Evolutionary conservation across 441 rosid species (phyloP), one percentile per base, ranked within the genome.

Genomic region (Breynia disticha): DNA sequence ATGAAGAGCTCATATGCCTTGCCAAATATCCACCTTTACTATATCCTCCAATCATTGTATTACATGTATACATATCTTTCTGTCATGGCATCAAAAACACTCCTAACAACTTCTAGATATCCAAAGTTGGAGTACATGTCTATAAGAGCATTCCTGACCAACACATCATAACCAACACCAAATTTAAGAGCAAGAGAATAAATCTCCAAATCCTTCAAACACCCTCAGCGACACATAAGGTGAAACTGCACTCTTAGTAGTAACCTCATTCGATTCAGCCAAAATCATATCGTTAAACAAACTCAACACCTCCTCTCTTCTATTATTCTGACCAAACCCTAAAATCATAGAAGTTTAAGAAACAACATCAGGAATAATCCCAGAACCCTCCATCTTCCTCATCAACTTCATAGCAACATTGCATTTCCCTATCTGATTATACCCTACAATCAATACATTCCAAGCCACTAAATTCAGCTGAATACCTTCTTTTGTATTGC

Each of bases 341-440:
- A 90, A 87, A 65, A 90, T 79, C 78, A 90, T 67, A 22, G 82
- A 67, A 57, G 96, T 90, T 93, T 96, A 90, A 4, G 93, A 74
- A 62, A 87, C 78, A 46, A 83, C 93, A 52, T 87, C 96, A 8
- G 83, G 81, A 46, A 48, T 28, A 28, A 79, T 19, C 48, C 85
- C 81, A 39, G 59, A 60, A 63, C 50, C 65, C 69, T 73, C 87
- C 93, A 90, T 87, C 75, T 72, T 75, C 64, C 61, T 71, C 81
- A 81, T 76, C 75, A 85, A 60, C 28, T 79, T 73, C 67, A 85
- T 41, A 0, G 90, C 96, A 67, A 70, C 69, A 48, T 82, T 84
- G 70, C 78, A 85, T 62, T 68, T 59, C 47, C 96, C 87, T 59
- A 62, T 59, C 73, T 75, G 88, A 66, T 73, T 72, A 76, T 81